phyloP scores from a whole-genome alignment of 192 early-diverging fungal species.

The Piromyces sp. region DNA sequence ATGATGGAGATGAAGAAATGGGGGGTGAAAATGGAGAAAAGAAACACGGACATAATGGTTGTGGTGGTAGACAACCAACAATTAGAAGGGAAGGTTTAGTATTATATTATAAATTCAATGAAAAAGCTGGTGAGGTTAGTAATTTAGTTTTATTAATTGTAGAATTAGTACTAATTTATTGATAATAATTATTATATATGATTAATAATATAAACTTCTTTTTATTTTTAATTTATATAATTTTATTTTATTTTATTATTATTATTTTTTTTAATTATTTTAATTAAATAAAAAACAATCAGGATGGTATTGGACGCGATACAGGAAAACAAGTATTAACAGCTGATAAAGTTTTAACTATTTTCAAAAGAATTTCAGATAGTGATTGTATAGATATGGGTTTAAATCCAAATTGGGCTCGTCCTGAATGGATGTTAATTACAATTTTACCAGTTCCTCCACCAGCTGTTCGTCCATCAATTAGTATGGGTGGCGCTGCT shows the following conservation, averaged over 20 bases:
- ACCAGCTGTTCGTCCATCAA: slow-evolving; percentile 87
- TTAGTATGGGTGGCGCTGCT: slow-evolving; percentile 54
- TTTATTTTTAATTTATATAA: no score
- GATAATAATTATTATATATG: no score
- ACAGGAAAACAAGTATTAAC: slow-evolving; percentile 43
- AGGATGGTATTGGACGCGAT: background rate
- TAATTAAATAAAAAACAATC: no score
- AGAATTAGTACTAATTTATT: no score
- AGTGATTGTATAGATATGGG: slow-evolving; percentile 75
- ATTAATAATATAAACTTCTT: no score
- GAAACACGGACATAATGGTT: slow-evolving; percentile 61
- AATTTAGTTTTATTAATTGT: slow-evolving; percentile 1
- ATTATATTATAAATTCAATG: slow-evolving; percentile 24
- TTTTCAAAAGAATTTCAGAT: slow-evolving; percentile 73
- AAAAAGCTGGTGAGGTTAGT: background rate
- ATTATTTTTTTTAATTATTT: background rate
- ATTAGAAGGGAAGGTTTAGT: slow-evolving; percentile 67
- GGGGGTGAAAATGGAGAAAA: slow-evolving; percentile 19
- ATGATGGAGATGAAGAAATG: slow-evolving; percentile 36
- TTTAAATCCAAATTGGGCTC: slow-evolving; percentile 69
- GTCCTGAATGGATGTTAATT: slow-evolving; percentile 97
- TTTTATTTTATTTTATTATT: background rate
- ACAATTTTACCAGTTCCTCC: slow-evolving; percentile 89
- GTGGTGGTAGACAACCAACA: slow-evolving; percentile 64
- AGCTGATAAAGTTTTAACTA: slow-evolving; percentile 56